These are phyloP conservation scores for Penicillium janthinellum DNA, from an alignment of 2,329 filamentous ascomycete genomes.

Conservation along the genomic window DNA sequence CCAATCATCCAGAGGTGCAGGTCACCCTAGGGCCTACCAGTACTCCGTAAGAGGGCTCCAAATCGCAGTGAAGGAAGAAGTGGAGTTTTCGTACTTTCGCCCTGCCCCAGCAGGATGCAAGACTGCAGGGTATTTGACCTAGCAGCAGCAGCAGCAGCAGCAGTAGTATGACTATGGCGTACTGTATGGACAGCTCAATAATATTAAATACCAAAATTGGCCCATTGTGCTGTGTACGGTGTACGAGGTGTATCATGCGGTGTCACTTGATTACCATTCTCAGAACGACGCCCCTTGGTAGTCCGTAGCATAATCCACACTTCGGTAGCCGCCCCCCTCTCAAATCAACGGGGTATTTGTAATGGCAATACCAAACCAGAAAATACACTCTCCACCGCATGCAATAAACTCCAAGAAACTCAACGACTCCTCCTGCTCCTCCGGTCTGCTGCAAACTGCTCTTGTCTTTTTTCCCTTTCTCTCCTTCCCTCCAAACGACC, in stretches of 20 bases:
- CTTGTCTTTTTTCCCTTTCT: background rate
- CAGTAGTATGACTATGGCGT: too few relatives aligned
- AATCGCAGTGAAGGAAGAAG: background rate
- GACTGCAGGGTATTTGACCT: background rate
- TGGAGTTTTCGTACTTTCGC: conserved; percentile 4
- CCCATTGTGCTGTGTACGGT: background rate
- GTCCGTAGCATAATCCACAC: background rate
- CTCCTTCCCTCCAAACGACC: background rate
- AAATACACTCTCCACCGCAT: background rate
- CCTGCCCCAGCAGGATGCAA: background rate
- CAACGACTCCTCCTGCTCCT: background rate
- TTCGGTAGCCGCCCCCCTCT: background rate
- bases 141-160: background rate
- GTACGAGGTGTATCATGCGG: background rate
- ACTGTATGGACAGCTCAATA: background rate
- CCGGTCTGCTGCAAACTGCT: conserved; percentile 8
- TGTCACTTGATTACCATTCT: background rate
- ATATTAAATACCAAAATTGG: background rate
- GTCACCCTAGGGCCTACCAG: background rate
- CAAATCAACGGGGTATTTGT: background rate
- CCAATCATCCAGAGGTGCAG: conserved; percentile 3
- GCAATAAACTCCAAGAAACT: background rate
- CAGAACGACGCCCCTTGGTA: background rate
- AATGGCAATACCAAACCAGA: background rate
- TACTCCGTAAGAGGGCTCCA: background rate